Evolutionary conservation across 2,329 filamentous ascomycete species (phyloP), one percentile per base, ranked within the genome.

Genomic region (Scortechinia acanthostroma): DNA sequence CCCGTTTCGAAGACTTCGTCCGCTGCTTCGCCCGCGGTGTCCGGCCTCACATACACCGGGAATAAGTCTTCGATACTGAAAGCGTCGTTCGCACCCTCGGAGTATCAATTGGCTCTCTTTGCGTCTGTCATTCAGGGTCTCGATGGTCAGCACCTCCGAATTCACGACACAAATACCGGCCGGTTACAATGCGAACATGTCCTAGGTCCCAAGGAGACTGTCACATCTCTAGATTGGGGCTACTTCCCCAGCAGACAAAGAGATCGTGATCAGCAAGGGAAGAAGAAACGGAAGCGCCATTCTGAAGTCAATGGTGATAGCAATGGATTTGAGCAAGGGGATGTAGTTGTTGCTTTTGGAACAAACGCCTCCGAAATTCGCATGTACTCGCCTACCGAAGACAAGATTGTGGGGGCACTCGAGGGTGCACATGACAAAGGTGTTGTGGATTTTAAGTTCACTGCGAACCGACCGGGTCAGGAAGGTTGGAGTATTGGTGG

Each of bases 401-500:
- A 67, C 45, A 67, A 66, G 53, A 53, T 71, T 37, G 58, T 73
- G 4, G 65, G 63, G 5, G 62, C 56, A 5, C 54, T 75, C 43
- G 59, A 58, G 21, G 69, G 64, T 40, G 69, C 54, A 4, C 71
- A 75, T 52, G 64, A 71, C 15, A 65, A 64, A 47, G 69, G 65
- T 22, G 62, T 74, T 43, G 63, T 60, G 51, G 69, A 72, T 50
- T 74, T 75, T 56, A 70, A 70, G 51, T 75, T 75, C 51, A 66
- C 65, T 4, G 56, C 61, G 35, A 57, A 60, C 22, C 56, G 55
- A 4, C 57, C 62, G 19, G 56, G 52, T 45, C 53, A 60, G 19
- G 66, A 69, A 50, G 71, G 62, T n/a, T 75, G 71, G 71, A 74
- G 71, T 62, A 66, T 73, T 47, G 71, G 71, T 43, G 68, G 66